Evolutionary conservation across 2,329 filamentous ascomycete species (phyloP).

Genomic region (Alternaria incomplexa): DNA sequence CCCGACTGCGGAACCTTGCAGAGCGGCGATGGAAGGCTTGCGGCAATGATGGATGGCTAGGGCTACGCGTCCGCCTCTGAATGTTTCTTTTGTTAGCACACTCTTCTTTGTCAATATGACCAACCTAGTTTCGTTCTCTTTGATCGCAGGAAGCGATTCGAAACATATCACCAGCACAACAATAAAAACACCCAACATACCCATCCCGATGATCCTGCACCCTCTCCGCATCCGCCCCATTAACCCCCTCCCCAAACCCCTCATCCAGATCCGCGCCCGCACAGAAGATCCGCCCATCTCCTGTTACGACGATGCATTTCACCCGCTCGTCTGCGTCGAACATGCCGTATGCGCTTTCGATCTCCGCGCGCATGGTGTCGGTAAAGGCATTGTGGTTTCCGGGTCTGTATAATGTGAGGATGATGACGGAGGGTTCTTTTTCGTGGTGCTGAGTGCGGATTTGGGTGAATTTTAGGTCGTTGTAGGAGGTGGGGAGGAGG

Average conservation of each 20-base stretch:
- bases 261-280: conserved; percentile 63
- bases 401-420: conserved; percentile 70
- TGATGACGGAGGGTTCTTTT: conserved; percentile 60
- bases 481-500: conserved; percentile 49
- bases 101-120: background rate
- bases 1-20: conserved; percentile 64
- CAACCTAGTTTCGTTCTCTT: background rate
- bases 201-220: conserved; percentile 61
- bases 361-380: conserved; percentile 65
- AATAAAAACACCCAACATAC: conserved; percentile 33
- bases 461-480: conserved; percentile 47
- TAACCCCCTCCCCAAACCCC: conserved; percentile 54
- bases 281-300: conserved; percentile 59
- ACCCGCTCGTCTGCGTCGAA: conserved; percentile 63
- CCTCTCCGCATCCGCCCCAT: conserved; percentile 51
- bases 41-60: conserved; percentile 64
- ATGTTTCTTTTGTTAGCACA: background rate
- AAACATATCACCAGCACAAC: background rate
- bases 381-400: conserved; percentile 74
- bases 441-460: conserved; percentile 53
- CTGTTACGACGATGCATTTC: conserved; percentile 62
- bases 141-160: background rate
- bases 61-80: conserved; percentile 53
- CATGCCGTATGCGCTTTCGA: conserved; percentile 60
- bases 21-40: conserved; percentile 62